phyloP scores from a whole-genome alignment of 441 rosid genomes.

The Pelargonium citronellum region DNA sequence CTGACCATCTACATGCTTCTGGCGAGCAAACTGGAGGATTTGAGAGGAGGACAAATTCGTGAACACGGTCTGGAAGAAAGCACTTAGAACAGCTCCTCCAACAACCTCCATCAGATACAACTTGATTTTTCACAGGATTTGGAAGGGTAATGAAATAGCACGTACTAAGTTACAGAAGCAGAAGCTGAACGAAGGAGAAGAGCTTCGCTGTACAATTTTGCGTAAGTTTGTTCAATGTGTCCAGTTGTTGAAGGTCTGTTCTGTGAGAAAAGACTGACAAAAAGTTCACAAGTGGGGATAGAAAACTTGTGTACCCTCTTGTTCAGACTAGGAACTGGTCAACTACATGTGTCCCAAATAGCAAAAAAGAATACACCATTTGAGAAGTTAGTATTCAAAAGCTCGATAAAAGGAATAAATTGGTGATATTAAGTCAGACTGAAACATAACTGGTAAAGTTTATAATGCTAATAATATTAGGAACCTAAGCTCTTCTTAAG shows the following conservation, averaged over 20 bases:
- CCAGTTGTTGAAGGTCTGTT: background rate
- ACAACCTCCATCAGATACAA: slow-evolving; percentile 8
- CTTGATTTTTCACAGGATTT: background rate
- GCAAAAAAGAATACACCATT: too few species aligned
- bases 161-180: background rate
- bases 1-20: slow-evolving; percentile 9
- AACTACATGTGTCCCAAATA: background rate
- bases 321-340: background rate
- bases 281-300: background rate
- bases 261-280: background rate
- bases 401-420: too few species aligned
- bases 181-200: background rate
- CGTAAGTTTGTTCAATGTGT: background rate
- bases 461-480: too few species aligned
- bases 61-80: slow-evolving; percentile 21
- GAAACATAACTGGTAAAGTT: too few species aligned
- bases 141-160: background rate
- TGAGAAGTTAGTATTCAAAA: too few species aligned
- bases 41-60: slow-evolving; percentile 19
- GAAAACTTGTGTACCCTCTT: background rate
- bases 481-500: too few species aligned
- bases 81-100: slow-evolving; percentile 21
- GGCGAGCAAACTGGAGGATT: slow-evolving; percentile 13
- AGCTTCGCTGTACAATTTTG: background rate
- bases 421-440: too few species aligned